Conservation (phyloP, 2,329 filamentous ascomycete genomes). For the Macrophomina pseudophaseolina region DNA sequence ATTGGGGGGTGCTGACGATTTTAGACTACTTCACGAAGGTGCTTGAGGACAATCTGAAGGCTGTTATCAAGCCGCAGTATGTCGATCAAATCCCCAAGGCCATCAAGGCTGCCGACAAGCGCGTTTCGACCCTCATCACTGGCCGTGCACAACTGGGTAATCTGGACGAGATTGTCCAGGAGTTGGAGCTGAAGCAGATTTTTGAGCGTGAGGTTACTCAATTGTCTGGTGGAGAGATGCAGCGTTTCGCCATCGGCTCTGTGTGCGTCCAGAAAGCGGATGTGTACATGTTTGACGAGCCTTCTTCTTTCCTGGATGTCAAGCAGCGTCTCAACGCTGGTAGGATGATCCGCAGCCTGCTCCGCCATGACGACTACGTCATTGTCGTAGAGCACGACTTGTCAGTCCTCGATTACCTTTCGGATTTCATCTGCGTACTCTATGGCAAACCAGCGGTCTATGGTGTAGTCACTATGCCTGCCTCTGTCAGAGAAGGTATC, state of each 20-base stretch:
- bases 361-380: constrained; percentile 89
- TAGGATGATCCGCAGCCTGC: constrained; percentile 87
- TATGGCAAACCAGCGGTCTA: constrained; percentile 96
- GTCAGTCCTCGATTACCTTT: constrained; percentile 97
- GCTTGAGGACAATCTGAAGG: constrained; percentile 94
- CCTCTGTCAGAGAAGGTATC: constrained; percentile 98
- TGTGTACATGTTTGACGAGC: constrained; percentile 98
- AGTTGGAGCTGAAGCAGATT: constrained; percentile 86
- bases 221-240: constrained; percentile 95
- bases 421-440: constrained; percentile 96
- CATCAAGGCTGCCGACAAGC: constrained; percentile 79
- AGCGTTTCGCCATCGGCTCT: constrained; percentile 95
- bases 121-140: constrained; percentile 78
- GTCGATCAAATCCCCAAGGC: constrained; percentile 97
- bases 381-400: constrained; percentile 99
- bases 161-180: constrained; percentile 78
- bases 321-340: constrained; percentile 96
- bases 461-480: constrained; percentile 93
- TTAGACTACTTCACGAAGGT: constrained; percentile 98
- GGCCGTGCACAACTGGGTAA: constrained; percentile 78
- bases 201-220: constrained; percentile 88
- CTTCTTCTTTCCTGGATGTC: constrained; percentile 98
- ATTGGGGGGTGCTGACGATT: constrained; percentile 29
- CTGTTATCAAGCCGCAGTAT: constrained; percentile 98
- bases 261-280: constrained; percentile 96